Percentiles rank a stretch among this genome's conserved stretches.
Evolutionary conservation across 495 filamentous ascomycete genomes (phyloP).

Genomic region (Penicillium steckii): DNA sequence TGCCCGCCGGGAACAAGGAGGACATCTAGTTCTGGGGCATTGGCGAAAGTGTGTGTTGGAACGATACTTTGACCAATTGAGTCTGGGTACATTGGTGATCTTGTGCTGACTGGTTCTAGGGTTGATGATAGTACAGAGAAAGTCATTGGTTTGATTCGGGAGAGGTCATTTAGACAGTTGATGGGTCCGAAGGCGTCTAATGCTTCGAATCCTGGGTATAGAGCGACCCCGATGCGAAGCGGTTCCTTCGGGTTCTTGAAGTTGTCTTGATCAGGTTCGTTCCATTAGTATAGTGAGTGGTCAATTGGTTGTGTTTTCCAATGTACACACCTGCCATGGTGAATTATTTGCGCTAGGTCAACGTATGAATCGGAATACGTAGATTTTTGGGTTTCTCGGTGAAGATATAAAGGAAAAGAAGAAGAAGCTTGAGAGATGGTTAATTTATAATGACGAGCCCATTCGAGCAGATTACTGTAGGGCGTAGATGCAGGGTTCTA

Average conservation of each 20-base stretch:
- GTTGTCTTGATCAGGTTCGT: neutral
- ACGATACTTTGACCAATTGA: conserved; percentile 44
- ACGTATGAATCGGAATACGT: too few relatives aligned
- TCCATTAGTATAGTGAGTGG: too few relatives aligned
- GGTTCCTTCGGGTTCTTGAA: neutral
- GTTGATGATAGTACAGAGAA: conserved; percentile 53
- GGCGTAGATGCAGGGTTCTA: too few relatives aligned
- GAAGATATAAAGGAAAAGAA: too few relatives aligned
- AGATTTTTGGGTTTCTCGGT: too few relatives aligned
- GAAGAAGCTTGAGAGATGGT: too few relatives aligned
- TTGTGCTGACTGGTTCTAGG: conserved; percentile 51
- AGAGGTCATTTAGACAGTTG: conserved; percentile 59
- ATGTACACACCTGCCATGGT: too few relatives aligned
- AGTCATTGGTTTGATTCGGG: conserved; percentile 32
- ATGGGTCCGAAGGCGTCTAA: conserved; percentile 59
- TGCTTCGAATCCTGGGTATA: conserved; percentile 38
- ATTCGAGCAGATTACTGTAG: too few relatives aligned
- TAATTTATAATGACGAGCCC: too few relatives aligned
- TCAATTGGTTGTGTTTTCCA: too few relatives aligned
- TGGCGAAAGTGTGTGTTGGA: conserved; percentile 62
- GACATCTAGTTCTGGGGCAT: conserved; percentile 50
- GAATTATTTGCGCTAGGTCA: too few relatives aligned
- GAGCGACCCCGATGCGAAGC: conserved; percentile 25
- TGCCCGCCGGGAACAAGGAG: conserved; percentile 65
- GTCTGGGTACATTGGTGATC: conserved; percentile 6